Percentiles rank a stretch among this genome's conserved stretches.
Conservation (phyloP, 2,329 filamentous ascomycete genomes). For the Sporothrix brunneoviolacea region DNA sequence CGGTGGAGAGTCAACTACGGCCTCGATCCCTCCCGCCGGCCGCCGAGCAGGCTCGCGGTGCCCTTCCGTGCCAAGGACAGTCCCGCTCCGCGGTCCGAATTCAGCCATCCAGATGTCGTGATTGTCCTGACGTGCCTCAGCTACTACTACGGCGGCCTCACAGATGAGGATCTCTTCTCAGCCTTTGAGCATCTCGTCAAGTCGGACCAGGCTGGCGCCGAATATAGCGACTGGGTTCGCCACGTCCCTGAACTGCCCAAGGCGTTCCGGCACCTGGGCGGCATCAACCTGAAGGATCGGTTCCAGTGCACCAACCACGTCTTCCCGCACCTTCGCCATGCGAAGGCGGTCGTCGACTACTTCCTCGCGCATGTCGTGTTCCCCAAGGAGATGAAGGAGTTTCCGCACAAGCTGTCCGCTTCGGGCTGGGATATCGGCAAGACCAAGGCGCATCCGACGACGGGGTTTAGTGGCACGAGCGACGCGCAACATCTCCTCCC, state of each 20-base stretch:
- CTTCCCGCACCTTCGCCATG: slow-evolving; percentile 46
- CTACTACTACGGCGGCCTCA: slow-evolving; percentile 52
- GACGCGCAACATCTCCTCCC: slow-evolving; percentile 56
- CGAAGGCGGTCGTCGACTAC: slow-evolving; percentile 54
- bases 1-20: slow-evolving; percentile 63
- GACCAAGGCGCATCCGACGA: slow-evolving; percentile 41
- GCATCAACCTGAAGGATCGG: slow-evolving; percentile 54
- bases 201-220: slow-evolving; percentile 43
- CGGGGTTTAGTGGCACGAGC: slow-evolving; percentile 66
- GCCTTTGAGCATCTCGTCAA: slow-evolving; percentile 41
- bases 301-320: slow-evolving; percentile 40
- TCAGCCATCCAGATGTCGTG: slow-evolving; percentile 54
- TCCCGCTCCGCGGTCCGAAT: slow-evolving; percentile 50
- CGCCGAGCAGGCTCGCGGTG: slow-evolving; percentile 43
- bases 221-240: slow-evolving; percentile 46
- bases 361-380: slow-evolving; percentile 56
- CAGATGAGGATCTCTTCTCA: slow-evolving; percentile 40
- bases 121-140: slow-evolving; percentile 49
- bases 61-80: slow-evolving; percentile 55
- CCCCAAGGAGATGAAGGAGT: slow-evolving; percentile 55
- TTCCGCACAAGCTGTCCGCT: slow-evolving; percentile 53
- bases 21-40: slow-evolving; percentile 35
- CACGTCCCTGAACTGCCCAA: slow-evolving; percentile 27
- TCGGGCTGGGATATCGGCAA: slow-evolving; percentile 62
- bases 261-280: slow-evolving; percentile 35